Evolutionary conservation across 441 rosid species (phyloP).

Genomic region (Macaranga tanarius): DNA sequence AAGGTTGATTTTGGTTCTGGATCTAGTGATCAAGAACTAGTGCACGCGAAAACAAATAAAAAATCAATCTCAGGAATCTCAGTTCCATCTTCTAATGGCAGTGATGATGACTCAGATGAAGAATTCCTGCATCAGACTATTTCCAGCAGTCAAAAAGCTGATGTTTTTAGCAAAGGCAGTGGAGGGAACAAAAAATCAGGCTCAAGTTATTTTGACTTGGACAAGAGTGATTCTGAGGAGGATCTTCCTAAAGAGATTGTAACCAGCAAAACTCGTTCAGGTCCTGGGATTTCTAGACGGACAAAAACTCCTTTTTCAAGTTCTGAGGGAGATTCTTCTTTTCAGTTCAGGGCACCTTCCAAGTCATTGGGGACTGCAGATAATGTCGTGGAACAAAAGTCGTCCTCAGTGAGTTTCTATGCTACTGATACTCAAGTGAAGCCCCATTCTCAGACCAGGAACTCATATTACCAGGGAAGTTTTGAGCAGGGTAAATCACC

Average conservation of each 20-base stretch:
- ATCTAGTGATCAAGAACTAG: slow-evolving; percentile 31
- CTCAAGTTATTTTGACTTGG: slow-evolving; percentile 36
- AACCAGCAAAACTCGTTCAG: slow-evolving; percentile 30
- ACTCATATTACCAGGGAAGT: slow-evolving; percentile 21
- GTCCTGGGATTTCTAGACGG: slow-evolving; percentile 51
- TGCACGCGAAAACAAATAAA: slow-evolving; percentile 29
- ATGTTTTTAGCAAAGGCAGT: slow-evolving; percentile 16
- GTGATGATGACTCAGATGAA: slow-evolving; percentile 39
- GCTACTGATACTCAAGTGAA: slow-evolving; percentile 26
- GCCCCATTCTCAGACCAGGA: slow-evolving; percentile 20
- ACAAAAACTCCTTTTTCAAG: slow-evolving; percentile 42
- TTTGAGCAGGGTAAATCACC: slow-evolving; percentile 23
- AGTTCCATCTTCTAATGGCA: slow-evolving; percentile 32
- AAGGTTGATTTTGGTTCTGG: slow-evolving; percentile 27
- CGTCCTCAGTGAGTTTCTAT: slow-evolving; percentile 26
- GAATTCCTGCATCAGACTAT: slow-evolving; percentile 26
- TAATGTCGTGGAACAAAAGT: slow-evolving; percentile 22
- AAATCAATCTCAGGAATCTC: slow-evolving; percentile 32
- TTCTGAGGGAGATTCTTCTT: slow-evolving; percentile 24
- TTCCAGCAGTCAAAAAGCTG: slow-evolving; percentile 13
- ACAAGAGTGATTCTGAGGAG: slow-evolving; percentile 43
- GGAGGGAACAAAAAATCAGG: slow-evolving; percentile 37
- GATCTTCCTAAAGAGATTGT: slow-evolving; percentile 33
- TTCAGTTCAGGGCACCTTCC: slow-evolving; percentile 23
- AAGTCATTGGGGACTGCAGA: slow-evolving; percentile 16